Evolutionary conservation across 2,329 filamentous ascomycete species (phyloP).

Genomic region (Aureobasidium pullulans): DNA sequence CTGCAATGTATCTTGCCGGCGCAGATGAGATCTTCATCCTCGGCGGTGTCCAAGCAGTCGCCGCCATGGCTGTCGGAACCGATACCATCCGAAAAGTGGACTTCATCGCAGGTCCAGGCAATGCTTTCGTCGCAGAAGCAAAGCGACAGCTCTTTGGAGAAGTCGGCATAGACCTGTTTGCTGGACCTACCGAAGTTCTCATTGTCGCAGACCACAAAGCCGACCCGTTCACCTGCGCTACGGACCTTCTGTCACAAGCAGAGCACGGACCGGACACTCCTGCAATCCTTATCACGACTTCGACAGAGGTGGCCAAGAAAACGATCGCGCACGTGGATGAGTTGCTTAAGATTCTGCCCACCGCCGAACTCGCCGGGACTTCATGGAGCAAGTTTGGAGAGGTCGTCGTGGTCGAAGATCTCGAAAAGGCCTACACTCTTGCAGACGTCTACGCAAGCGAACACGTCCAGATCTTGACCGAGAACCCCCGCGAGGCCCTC

Average conservation of each 20-base stretch:
- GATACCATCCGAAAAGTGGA: conserved; percentile 43
- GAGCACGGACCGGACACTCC: conserved; percentile 48
- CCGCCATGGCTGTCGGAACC: conserved; percentile 46
- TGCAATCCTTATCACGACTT: conserved; percentile 44
- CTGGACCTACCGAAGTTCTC: conserved; percentile 47
- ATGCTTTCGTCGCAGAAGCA: conserved; percentile 48
- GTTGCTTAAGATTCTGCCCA: conserved; percentile 36
- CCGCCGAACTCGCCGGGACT: conserved; percentile 35
- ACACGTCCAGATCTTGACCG: conserved; percentile 46
- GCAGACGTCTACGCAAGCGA: conserved; percentile 45
- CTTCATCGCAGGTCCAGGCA: conserved; percentile 48
- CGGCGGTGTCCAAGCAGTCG: conserved; percentile 47
- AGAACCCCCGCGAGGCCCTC: conserved; percentile 40
- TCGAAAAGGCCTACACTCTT: conserved; percentile 38
- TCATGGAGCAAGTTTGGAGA: conserved; percentile 43
- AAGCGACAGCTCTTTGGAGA: conserved; percentile 48
- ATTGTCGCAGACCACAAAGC: conserved; percentile 43
- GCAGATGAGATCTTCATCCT: conserved; percentile 46
- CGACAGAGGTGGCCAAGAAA: conserved; percentile 32
- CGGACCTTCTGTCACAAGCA: conserved; percentile 42
- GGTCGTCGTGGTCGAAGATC: conserved; percentile 35
- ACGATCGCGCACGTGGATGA: conserved; percentile 33
- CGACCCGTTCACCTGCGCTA: conserved; percentile 40
- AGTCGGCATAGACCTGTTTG: conserved; percentile 48
- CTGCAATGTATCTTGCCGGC: conserved; percentile 44